These are phyloP conservation scores for Rhynchospora pubera DNA, from an alignment of 176 grass and related monocot species.

Conservation along the genomic window DNA sequence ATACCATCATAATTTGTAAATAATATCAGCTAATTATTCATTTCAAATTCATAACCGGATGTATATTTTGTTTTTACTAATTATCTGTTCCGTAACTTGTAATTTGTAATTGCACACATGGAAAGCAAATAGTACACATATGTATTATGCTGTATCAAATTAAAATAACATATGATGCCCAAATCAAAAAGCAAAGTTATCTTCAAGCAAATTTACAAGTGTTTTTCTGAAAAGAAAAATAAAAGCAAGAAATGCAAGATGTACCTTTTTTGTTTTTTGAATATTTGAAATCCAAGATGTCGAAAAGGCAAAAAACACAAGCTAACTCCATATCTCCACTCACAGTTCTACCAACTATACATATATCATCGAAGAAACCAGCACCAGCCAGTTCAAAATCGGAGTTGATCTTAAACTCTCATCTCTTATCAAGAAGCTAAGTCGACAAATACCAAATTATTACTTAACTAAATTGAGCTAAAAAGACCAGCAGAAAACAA, in stretches of 20 bases:
- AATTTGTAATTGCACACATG: too few relatives aligned
- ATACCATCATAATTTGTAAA: too few relatives aligned
- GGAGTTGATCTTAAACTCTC: conserved; percentile 13
- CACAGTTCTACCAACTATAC: conserved; percentile 6
- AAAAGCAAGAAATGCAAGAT: background rate
- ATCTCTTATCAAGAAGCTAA: conserved; percentile 25
- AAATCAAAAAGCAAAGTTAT: conserved; percentile 2
- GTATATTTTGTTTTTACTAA: too few relatives aligned
- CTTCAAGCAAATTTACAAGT: conserved; percentile 1
- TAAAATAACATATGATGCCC: background rate
- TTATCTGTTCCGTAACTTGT: too few relatives aligned
- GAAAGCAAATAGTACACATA: too few relatives aligned
- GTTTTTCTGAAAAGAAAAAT: background rate
- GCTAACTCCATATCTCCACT: background rate
- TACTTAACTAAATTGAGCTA: conserved; percentile 25
- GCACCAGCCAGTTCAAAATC: conserved; percentile 38
- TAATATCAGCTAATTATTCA: too few relatives aligned
- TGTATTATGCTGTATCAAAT: background rate
- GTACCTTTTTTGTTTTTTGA: background rate
- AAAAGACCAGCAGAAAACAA: conserved; percentile 13
- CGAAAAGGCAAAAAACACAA: background rate
- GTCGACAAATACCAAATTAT: conserved; percentile 16
- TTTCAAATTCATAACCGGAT: too few relatives aligned
- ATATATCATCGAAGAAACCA: conserved; percentile 15
- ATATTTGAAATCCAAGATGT: background rate